Evolutionary conservation across 2,329 filamentous ascomycete species (phyloP).

Genomic region (Stemphylium beticola): DNA sequence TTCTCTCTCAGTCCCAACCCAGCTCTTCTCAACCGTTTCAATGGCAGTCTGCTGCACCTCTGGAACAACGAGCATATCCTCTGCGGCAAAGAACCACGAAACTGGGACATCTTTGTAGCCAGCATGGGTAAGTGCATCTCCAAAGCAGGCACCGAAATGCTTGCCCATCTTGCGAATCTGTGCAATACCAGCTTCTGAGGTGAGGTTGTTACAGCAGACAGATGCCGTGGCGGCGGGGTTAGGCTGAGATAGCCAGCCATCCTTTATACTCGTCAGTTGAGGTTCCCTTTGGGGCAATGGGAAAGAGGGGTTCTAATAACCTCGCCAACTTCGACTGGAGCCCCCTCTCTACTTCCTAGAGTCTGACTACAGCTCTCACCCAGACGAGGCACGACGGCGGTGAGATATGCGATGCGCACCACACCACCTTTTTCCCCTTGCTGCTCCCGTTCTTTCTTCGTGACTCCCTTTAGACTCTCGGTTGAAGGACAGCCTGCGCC

Average conservation of each 20-base stretch:
- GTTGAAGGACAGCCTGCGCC: conserved; percentile 27
- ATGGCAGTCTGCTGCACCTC: conserved; percentile 43
- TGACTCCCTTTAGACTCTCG: conserved; percentile 37
- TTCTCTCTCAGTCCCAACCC: conserved; percentile 27
- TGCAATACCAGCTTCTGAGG: conserved; percentile 17
- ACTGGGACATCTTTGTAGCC: conserved; percentile 52
- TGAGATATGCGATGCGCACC: conserved; percentile 30
- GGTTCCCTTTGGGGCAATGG: background rate
- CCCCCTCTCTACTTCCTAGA: background rate
- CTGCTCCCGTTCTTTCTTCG: conserved; percentile 30
- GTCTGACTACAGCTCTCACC: conserved; percentile 13
- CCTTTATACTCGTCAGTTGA: conserved; percentile 25
- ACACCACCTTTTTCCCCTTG: conserved; percentile 43
- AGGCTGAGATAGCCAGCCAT: conserved; percentile 23
- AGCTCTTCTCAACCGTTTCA: conserved; percentile 44
- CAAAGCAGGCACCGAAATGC: conserved; percentile 48
- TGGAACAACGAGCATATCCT: conserved; percentile 44
- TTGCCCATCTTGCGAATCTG: conserved; percentile 22
- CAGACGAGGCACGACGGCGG: conserved; percentile 22
- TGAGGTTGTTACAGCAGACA: conserved; percentile 25
- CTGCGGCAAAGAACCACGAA: conserved; percentile 51
- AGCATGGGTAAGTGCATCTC: conserved; percentile 44
- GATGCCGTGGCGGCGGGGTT: conserved; percentile 9
- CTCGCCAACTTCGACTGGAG: conserved; percentile 13
- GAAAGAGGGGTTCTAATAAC: conserved; percentile 4